Conservation (phyloP, 2,329 filamentous ascomycete species). For the Aspergillus sp. region DNA sequence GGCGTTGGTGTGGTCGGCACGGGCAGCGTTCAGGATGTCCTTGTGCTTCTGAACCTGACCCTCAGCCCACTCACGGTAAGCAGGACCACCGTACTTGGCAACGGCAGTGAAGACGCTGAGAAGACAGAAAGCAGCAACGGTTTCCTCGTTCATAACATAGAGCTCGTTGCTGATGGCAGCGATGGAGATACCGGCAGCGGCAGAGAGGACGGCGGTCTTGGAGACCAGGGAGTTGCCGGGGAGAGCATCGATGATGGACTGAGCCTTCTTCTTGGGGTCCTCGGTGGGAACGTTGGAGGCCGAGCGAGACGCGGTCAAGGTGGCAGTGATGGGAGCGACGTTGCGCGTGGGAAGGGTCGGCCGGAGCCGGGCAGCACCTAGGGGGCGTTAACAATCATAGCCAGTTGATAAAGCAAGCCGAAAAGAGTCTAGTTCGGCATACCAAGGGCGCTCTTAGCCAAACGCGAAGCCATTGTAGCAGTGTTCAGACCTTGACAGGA, state of each 20-base stretch:
- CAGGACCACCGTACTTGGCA: constrained; percentile 89
- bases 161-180: constrained; percentile 99
- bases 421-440: constrained; percentile 52
- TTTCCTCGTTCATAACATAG: constrained; percentile 99
- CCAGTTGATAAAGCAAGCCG: constrained; percentile 18
- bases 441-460: constrained; percentile 95
- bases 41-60: constrained; percentile 88
- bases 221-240: constrained; percentile 90
- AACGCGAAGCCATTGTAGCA: constrained; percentile 93
- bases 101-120: constrained; percentile 89
- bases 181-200: constrained; percentile 83
- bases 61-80: constrained; percentile 91
- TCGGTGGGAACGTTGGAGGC: constrained; percentile 77
- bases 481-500: constrained; percentile 58
- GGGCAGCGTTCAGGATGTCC: constrained; percentile 89
- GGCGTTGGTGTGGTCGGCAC: constrained; percentile 90
- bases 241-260: constrained; percentile 89
- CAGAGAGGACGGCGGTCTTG: constrained; percentile 96
- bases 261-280: constrained; percentile 95
- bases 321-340: constrained; percentile 72
- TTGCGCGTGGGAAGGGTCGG: constrained; percentile 74
- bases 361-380: constrained; percentile 89
- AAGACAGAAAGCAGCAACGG: constrained; percentile 88
- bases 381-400: constrained; percentile 39
- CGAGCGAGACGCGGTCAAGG: constrained; percentile 67